Percentiles rank a stretch among this genome's conserved stretches.
These are phyloP conservation scores for Ceratonia siliqua DNA, from an alignment of 306 rosid species.

Conservation along the genomic window DNA sequence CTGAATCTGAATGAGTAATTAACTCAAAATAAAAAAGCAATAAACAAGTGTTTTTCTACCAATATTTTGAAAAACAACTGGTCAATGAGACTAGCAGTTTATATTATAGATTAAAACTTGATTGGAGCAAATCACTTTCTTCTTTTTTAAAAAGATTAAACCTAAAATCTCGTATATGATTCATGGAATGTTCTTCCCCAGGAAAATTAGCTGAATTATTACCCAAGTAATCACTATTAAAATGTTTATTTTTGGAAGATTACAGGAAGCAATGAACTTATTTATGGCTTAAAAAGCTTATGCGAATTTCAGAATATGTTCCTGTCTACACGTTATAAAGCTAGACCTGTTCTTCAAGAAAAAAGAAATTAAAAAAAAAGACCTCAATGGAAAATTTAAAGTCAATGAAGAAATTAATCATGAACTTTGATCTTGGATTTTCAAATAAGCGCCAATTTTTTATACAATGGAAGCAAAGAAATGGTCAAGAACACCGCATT, in stretches of 20 bases:
- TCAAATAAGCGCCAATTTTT: neutral
- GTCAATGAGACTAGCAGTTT: neutral
- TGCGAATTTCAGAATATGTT: neutral
- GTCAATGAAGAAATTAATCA: neutral
- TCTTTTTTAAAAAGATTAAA: neutral
- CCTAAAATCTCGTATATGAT: neutral
- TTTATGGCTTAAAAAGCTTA: neutral
- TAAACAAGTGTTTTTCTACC: neutral
- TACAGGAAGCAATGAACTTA: neutral
- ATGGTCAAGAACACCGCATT: conserved; percentile 8
- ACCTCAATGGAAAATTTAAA: neutral
- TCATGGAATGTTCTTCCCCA: neutral
- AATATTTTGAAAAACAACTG: neutral
- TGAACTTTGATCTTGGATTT: neutral
- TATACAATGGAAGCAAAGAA: neutral
- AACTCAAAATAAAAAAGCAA: neutral
- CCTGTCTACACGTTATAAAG: neutral
- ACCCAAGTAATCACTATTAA: neutral
- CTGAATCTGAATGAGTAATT: too few species aligned
- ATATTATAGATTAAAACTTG: neutral
- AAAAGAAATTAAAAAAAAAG: neutral
- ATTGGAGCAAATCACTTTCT: neutral
- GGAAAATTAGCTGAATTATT: neutral
- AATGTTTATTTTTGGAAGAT: neutral
- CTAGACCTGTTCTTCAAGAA: neutral